Evolutionary conservation across 805 yeast species (phyloP), one percentile per base, ranked within the genome.

Genomic region (Candida qinlingensis): DNA sequence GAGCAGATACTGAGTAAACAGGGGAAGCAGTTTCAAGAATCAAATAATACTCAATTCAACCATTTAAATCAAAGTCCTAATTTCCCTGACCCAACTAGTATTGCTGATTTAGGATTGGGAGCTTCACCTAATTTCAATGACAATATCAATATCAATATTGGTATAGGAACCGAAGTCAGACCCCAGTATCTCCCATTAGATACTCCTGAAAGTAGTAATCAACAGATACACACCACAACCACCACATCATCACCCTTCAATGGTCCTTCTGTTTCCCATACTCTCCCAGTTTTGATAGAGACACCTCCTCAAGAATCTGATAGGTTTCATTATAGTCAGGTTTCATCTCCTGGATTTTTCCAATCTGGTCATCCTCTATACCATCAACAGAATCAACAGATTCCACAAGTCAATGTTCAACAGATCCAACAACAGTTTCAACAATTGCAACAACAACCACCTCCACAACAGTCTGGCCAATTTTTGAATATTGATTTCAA

Each of bases 401-500:
- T 36, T 2, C 36, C 36, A n/a, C 35, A 29, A 8, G 4, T n/a
- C 6, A n/a, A 8, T 5, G 10, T 25, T 28, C 45, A 41, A 37
- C 37, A 40, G 8, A 35, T 35, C 25, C 37, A 11, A 8, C 40
- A 44, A 34, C 41, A 34, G 26, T 4, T 26, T n/a, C 29, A 31
- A 25, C 44, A 48, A 10, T 39, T 26, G 33, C 46, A 42, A 27
- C 38, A 13, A 12, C 29, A 31, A 34, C 26, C 27, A 45, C 37
- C 36, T 39, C 13, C 10, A 19, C 42, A 38, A 36, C 39, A 44
- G 12, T 8, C 35, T 1, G 38, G 28, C 36, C 43, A 42, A 37
- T 53, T 46, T 37, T 37, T 57, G 7, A 53, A 52, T 25, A 50
- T 55, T 5, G 54, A 54, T 29, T 57, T 52, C 47, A 50, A 54